Evolutionary conservation across 2,329 filamentous ascomycete species (phyloP).

Genomic region (Penicillium polonicum): DNA sequence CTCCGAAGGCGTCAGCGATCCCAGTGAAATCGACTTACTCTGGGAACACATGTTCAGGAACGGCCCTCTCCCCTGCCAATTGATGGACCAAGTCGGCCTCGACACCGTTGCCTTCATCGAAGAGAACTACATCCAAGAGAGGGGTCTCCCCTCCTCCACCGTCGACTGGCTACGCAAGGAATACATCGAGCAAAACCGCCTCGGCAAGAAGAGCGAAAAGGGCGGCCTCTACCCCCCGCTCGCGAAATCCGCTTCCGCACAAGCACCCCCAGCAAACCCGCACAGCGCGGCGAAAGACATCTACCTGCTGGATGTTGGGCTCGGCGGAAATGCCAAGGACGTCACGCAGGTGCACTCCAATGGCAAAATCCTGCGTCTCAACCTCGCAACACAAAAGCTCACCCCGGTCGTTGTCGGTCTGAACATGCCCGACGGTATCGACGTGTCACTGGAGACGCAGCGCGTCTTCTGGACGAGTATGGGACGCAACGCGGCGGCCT

Average conservation of each 20-base stretch:
- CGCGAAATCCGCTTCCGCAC: not conserved
- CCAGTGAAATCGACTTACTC: slow-evolving; percentile 50
- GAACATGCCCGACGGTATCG: slow-evolving; percentile 48
- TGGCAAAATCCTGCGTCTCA: slow-evolving; percentile 18
- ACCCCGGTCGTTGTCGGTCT: slow-evolving; percentile 16
- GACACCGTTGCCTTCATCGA: slow-evolving; percentile 57
- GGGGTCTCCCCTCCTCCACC: slow-evolving; percentile 39
- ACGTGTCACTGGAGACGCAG: slow-evolving; percentile 32
- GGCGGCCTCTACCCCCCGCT: slow-evolving; percentile 45
- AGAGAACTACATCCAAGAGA: slow-evolving; percentile 53
- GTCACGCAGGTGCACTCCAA: slow-evolving; percentile 16
- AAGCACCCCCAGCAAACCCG: slow-evolving; percentile 8
- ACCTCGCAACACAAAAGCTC: slow-evolving; percentile 17
- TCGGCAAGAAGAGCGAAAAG: slow-evolving; percentile 39
- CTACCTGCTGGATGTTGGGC: slow-evolving; percentile 26
- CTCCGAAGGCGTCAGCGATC: slow-evolving; percentile 50
- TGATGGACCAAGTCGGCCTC: slow-evolving; percentile 53
- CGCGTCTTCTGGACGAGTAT: slow-evolving; percentile 55
- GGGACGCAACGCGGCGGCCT: slow-evolving; percentile 41
- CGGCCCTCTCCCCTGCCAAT: slow-evolving; percentile 31
- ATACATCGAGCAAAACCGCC: slow-evolving; percentile 49
- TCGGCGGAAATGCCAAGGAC: slow-evolving; percentile 22
- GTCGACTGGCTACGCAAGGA: slow-evolving; percentile 48
- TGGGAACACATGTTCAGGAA: slow-evolving; percentile 39
- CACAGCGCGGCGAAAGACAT: slow-evolving; percentile 15